These are phyloP conservation scores for Talaromyces adpressus DNA, from an alignment of 495 filamentous ascomycete genomes.

Conservation along the genomic window DNA sequence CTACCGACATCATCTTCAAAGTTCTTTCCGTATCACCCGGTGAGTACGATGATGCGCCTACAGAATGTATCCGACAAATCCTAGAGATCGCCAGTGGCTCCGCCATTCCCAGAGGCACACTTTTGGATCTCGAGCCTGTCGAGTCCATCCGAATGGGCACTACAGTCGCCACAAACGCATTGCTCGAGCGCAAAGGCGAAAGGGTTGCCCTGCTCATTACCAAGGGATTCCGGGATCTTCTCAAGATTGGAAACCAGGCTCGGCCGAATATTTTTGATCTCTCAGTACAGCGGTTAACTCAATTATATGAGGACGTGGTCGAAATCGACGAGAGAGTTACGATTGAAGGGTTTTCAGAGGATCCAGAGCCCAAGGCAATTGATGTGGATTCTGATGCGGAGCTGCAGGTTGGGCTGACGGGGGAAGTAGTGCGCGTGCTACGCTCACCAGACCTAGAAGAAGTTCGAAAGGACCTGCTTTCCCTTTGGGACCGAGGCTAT, in stretches of 20 bases:
- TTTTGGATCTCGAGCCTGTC: conserved; percentile 75
- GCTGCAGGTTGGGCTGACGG: conserved; percentile 39
- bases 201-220: conserved; percentile 86
- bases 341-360: conserved; percentile 53
- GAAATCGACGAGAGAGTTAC: conserved; percentile 82
- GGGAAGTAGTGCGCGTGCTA: conserved; percentile 46
- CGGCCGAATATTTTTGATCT: conserved; percentile 80
- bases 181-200: conserved; percentile 92
- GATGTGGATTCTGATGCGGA: conserved; percentile 43
- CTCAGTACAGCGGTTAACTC: conserved; percentile 69
- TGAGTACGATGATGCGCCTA: conserved; percentile 83
- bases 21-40: conserved; percentile 79
- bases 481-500: conserved; percentile 36
- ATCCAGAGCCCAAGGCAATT: conserved; percentile 51
- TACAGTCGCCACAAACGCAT: conserved; percentile 80
- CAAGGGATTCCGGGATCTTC: conserved; percentile 85
- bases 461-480: conserved; percentile 35
- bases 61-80: conserved; percentile 86
- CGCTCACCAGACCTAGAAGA: conserved; percentile 30
- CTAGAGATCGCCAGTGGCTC: conserved; percentile 71
- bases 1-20: conserved; percentile 76
- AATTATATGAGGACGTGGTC: conserved; percentile 67
- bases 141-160: conserved; percentile 85
- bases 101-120: conserved; percentile 76
- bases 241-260: conserved; percentile 82